phyloP scores from a whole-genome alignment of 2,329 filamentous ascomycete genomes.

The Ceratocystis cubensis region DNA sequence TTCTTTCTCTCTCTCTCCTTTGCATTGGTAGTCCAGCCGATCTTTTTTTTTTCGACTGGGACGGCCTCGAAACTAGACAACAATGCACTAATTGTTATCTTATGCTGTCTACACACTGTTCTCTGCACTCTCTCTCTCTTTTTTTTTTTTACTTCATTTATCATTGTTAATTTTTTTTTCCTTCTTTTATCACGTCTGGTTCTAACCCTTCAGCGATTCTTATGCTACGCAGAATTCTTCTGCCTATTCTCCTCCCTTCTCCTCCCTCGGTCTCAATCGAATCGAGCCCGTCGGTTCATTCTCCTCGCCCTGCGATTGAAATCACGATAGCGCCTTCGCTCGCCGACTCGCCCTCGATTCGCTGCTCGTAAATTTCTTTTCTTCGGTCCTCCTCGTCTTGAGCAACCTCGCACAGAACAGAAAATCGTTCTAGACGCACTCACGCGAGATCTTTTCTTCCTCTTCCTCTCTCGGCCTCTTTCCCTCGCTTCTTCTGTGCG shows the following conservation, averaged over 20 bases:
- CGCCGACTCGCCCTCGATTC: constrained; percentile 1
- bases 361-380: background rate
- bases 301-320: background rate
- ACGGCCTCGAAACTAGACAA: background rate
- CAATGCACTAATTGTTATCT: background rate
- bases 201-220: background rate
- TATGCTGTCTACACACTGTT: background rate
- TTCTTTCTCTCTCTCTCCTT: background rate
- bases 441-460: background rate
- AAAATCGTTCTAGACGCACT: background rate
- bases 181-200: background rate
- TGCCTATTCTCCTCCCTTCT: background rate
- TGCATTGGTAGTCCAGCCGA: constrained; percentile 4
- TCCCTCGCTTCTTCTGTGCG: background rate
- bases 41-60: constrained; percentile 1
- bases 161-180: background rate
- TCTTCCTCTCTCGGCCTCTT: background rate
- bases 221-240: background rate
- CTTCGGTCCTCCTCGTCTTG: background rate
- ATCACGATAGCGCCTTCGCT: background rate
- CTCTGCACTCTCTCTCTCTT: background rate
- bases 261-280: background rate
- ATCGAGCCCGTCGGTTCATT: background rate
- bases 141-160: too few species aligned
- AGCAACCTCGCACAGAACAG: background rate